Evolutionary conservation across 768 basidiomycete species (phyloP).

Genomic region (Melanogaster broomeanus): DNA sequence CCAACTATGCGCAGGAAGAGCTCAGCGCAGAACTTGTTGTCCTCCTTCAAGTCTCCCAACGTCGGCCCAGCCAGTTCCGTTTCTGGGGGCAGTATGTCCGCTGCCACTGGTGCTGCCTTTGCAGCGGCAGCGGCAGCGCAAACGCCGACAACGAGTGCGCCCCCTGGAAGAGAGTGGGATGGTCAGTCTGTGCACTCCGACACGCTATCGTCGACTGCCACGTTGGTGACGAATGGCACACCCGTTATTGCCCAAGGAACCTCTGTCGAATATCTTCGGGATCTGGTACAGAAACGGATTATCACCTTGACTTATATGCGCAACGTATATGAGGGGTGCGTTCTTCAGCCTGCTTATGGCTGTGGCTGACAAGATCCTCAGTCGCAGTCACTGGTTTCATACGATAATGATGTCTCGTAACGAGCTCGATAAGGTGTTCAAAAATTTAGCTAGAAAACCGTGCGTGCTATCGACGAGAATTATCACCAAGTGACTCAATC

Average conservation of each 20-base stretch:
- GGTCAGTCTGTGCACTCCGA: conserved; percentile 65
- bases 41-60: conserved; percentile 58
- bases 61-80: conserved; percentile 20
- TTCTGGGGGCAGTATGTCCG: conserved; percentile 36
- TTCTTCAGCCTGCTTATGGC: conserved; percentile 12
- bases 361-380: conserved; percentile 28
- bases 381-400: conserved; percentile 86
- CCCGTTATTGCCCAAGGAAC: conserved; percentile 54
- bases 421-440: conserved; percentile 77
- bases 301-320: conserved; percentile 84
- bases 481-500: conserved; percentile 1
- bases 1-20: conserved; percentile 83
- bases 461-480: conserved; percentile 31
- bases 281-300: conserved; percentile 81
- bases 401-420: conserved; percentile 76
- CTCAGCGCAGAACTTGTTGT: conserved; percentile 80
- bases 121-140: conserved; percentile 36
- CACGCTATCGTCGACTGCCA: conserved; percentile 38
- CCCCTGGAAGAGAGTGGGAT: conserved; percentile 65
- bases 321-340: conserved; percentile 85
- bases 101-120: conserved; percentile 40
- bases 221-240: conserved; percentile 37
- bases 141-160: conserved; percentile 39
- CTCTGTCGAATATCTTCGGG: conserved; percentile 76
- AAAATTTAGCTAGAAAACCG: conserved; percentile 74